Conservation (phyloP, 2,329 filamentous ascomycete species). For the Lomentospora prolificans region DNA sequence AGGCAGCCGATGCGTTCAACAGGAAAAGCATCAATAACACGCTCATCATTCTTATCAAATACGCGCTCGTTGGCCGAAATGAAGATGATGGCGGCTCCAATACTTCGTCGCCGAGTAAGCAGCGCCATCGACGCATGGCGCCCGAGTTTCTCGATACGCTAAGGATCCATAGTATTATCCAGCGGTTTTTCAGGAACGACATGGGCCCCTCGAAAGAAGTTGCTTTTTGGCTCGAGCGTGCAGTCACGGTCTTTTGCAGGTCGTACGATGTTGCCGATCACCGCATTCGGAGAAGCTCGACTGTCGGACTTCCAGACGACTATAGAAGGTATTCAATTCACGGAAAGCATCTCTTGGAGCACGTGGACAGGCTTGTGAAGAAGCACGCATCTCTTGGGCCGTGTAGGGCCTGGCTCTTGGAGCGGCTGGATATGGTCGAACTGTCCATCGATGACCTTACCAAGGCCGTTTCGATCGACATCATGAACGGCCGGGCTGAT, state of each 20-base stretch:
- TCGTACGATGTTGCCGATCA: conserved; percentile 36
- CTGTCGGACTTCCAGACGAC: conserved; percentile 38
- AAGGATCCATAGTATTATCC: conserved; percentile 40
- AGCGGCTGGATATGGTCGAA: conserved; percentile 18
- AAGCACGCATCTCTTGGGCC: conserved; percentile 19
- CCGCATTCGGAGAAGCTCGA: conserved; percentile 29
- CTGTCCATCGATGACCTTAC: neutral
- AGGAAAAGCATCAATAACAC: conserved; percentile 34
- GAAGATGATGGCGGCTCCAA: conserved; percentile 32
- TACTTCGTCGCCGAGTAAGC: conserved; percentile 29
- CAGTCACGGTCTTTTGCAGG: conserved; percentile 35
- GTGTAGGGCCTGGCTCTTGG: conserved; percentile 24
- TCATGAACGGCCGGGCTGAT: neutral
- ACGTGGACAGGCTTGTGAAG: conserved; percentile 29
- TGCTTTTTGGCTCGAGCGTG: conserved; percentile 38
- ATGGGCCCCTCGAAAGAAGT: conserved; percentile 30
- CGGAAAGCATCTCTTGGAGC: conserved; percentile 33
- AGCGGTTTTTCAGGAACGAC: conserved; percentile 40
- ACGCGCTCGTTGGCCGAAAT: conserved; percentile 41
- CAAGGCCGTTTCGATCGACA: neutral
- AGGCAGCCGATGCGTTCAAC: conserved; percentile 24
- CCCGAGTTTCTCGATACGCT: conserved; percentile 39
- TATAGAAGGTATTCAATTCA: conserved; percentile 43
- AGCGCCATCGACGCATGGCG: conserved; percentile 25
- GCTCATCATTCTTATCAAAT: conserved; percentile 38